A percentile compares a stretch with the other conserved stretches of the same genome.
Evolutionary conservation across 805 yeast genomes (phyloP).

Genomic region (Cyberlindnera galapagoensis): DNA sequence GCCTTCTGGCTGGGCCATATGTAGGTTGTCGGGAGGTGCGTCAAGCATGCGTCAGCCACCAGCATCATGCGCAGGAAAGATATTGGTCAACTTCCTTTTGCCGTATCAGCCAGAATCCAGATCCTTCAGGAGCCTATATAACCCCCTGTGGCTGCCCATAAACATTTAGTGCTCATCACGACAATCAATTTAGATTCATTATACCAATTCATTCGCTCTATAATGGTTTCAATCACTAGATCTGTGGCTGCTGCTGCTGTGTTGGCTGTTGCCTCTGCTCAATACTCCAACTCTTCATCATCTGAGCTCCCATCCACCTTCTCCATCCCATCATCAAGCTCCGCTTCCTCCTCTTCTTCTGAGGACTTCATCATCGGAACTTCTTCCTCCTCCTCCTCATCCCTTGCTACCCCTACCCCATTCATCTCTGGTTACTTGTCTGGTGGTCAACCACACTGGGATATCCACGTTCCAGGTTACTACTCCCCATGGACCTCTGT

Average conservation of each 20-base stretch:
- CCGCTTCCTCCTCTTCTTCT: conserved; percentile 10
- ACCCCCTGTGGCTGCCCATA: too few species aligned
- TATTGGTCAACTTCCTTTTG: too few species aligned
- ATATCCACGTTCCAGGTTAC: conserved; percentile 19
- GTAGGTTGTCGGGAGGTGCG: too few species aligned
- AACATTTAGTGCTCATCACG: too few species aligned
- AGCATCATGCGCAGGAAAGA: too few species aligned
- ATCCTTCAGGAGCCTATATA: too few species aligned
- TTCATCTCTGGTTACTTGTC: conserved; percentile 22
- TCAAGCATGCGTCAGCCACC: too few species aligned
- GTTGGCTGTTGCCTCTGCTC: conserved; percentile 15
- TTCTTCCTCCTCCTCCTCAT: conserved; percentile 15
- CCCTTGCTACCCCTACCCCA: conserved; percentile 15
- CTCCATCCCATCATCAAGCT: neutral
- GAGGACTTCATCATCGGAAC: conserved; percentile 16
- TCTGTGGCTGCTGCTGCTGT: conserved; percentile 10
- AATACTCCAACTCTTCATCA: conserved; percentile 13
- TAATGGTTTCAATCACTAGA: conserved; percentile 8
- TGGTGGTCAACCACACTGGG: conserved; percentile 23
- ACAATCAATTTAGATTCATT: too few species aligned
- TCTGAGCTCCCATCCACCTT: neutral
- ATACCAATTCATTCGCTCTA: too few species aligned
- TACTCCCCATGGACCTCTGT: conserved; percentile 19
- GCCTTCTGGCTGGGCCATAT: too few species aligned
- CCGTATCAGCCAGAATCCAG: too few species aligned